Base-by-base conservation (phyloP, 2,329 filamentous ascomycete species). In the Neocatenulostroma microsporum region DNA sequence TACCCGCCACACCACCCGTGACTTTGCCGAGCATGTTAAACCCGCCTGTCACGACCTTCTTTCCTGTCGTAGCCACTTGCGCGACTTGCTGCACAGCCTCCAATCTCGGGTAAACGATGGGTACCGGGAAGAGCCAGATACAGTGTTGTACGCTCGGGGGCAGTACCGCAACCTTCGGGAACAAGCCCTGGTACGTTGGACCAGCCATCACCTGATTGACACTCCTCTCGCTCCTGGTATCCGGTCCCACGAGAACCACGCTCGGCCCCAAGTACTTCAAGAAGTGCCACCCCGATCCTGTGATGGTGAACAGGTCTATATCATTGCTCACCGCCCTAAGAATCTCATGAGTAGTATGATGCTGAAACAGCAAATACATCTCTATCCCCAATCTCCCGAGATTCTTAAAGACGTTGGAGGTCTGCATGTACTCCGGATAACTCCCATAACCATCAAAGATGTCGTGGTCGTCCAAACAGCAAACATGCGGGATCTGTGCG, bases 381-480 rank as follows among this genome's bases (percentile, higher is more conserved):
- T 96, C 87, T 37, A 93, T 88, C 15, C 87, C 91, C 44, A 98
- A 81, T 24, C 91, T 79, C 17, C 91, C 91, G 54, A 96, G 94
- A 57, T 96, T 96, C 66, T 94, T 95, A 70, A 98, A 96, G 66
- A 96, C 87, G 47, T 94, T 82, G 13, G 87, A 95, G 48, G 84
- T 84, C 57, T 98, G 91, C 89, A 98, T 96, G 58, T 96, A 93
- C 44, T 94, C 87, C 0, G 91, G 91, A 54, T 96, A 98, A 1
- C 87, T 94, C 20, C 91, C 91, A 51, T 91, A 98, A 18, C 91
- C 91, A 56, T 98, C 91, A 51, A 98, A 98, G 40, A 98, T 95
- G 51, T 98, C 91, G 61, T 96, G 91, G 54, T 96, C 91, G 55
- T 98, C 88, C 36, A 98, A 79, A 57, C 93, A 86, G 51, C 93